Evolutionary conservation across 768 basidiomycete species (phyloP), one percentile per base, ranked within the genome.

Genomic region (Pleurotus pulmonarius): DNA sequence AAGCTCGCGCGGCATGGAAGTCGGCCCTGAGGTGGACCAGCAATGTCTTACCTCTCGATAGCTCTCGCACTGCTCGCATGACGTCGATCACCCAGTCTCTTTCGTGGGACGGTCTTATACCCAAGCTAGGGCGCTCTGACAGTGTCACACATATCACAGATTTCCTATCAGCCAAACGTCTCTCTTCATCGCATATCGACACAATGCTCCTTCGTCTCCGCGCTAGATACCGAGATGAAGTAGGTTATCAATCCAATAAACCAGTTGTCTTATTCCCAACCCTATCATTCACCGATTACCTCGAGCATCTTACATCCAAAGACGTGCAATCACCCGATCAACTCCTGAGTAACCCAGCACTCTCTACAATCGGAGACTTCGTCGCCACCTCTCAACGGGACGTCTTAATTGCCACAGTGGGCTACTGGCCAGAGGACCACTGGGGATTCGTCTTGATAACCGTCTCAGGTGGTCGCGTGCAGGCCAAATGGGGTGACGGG

Each of bases 381-480:
- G 11, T 34, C 3, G 39, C 41, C 6, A n/a, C 12, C 6, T 15
- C 24, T 8, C 37, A 2, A 16, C 16, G 20, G 15, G 25, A 54
- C 7, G 15, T 13, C 39, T 25, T 2, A 1, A 41, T 54, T 9
- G 11, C 15, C 18, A 25, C 22, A 2, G 12, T 41, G 26, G 47
- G 46, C 6, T 34, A 29, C 48, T n/a, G 48, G 25, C 1, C 56
- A 49, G 0, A 4, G 25, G 8, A 34, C 29, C 59, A 62, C 41
- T 62, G 61, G 59, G 58, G 58, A 15, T 46, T 56, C 4, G 49
- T 49, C 16, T 8, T 15, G 13, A 45, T 61, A 5, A 38, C 46
- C 11, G 47, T 57, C 38, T 8, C 39, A 2, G 20, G 4, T 8
- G 15, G 44, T 4, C 47, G 16, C 22, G 55, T 59, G 5, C 56